phyloP scores from a whole-genome alignment of 352 stramenopile species.

The Phytopythium oedochilum region DNA sequence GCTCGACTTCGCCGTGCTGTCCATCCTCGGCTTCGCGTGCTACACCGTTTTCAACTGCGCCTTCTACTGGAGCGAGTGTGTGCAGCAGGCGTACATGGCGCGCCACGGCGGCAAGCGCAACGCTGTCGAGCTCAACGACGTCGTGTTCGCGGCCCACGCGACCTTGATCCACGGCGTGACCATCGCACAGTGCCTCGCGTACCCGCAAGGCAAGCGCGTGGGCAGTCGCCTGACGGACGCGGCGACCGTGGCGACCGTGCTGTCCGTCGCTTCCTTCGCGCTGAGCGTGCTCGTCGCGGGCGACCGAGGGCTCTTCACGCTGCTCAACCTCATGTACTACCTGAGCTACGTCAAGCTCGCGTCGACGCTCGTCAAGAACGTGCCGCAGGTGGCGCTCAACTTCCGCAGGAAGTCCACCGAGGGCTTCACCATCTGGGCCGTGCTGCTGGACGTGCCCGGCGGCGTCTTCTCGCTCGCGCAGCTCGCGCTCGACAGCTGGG shows the following conservation, averaged over 20 bases:
- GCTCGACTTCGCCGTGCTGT: conserved; percentile 89
- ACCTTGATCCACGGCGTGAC: conserved; percentile 73
- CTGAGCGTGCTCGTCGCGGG: conserved; percentile 23
- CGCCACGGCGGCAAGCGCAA: conserved; percentile 56
- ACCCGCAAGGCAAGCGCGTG: conserved; percentile 39
- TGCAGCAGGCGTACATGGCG: conserved; percentile 81
- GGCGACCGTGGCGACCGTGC: conserved; percentile 17
- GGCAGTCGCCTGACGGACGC: conserved; percentile 26
- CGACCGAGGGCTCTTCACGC: conserved; percentile 45
- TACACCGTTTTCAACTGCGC: conserved; percentile 89
- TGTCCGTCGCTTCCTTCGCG: conserved; percentile 30
- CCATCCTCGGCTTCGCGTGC: conserved; percentile 89
- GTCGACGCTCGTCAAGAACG: conserved; percentile 91
- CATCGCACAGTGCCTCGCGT: conserved; percentile 85
- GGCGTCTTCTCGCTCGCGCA: conserved; percentile 3
- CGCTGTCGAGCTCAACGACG: conserved; percentile 76
- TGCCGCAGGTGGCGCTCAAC: conserved; percentile 45
- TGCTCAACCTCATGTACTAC: conserved; percentile 89
- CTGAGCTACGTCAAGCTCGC: conserved; percentile 91
- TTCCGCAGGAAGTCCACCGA: conserved; percentile 91
- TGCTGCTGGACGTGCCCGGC: conserved; percentile 68
- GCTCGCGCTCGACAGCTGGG: conserved; percentile 5
- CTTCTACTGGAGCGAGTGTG: conserved; percentile 80
- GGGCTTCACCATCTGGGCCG: conserved; percentile 97
- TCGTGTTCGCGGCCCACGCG: conserved; percentile 91